Evolutionary conservation across 192 early-diverging fungal species (phyloP), one percentile per base, ranked within the genome.

Genomic region (Chytriomyces sp.): DNA sequence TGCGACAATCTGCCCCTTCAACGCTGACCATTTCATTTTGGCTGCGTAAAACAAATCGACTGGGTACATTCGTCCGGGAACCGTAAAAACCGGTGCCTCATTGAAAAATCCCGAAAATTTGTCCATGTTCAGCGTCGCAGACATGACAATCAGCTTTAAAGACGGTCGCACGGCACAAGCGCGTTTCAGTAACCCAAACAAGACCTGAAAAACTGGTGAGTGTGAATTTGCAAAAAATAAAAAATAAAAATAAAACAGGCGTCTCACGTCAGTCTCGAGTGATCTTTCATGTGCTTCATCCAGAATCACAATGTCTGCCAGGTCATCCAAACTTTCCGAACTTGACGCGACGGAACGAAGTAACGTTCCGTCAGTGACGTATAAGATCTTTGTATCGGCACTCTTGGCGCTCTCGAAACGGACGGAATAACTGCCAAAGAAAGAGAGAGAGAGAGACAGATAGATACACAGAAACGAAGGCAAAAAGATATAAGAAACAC

Each of bases 61-160:
- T 5, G 71, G 78, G 65, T 67, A 87, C 87, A 89, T 87, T 20
- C 87, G 74, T 18, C 87, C 94, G 4, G 93, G 93, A 4, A 96
- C 88, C 5, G 74, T 71, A 78, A 93, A 95, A 13, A 94, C 89
- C 0, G 94, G 92, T 20, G 91, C 93, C 7, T 88, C 90, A 45
- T 89, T 85, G 78, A 95, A 96, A 73, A 91, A 96, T 64, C 89
- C 90, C 16, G 87, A 91, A 65, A 96, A 96, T 76, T 94, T 93
- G 70, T 91, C 89, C 10, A 92, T 89, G 77, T 96, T 86, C 18
- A 95, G 74, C 0, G 94, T 95, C 0, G 94, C 93, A 18, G 89
- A 91, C 93, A 93, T 94, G 77, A 94, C 85, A 1, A 94, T 67
- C 28, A 90, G 57, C 57, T 83, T 86, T n/a, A 90, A 67, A 18